phyloP scores from a whole-genome alignment of 495 filamentous ascomycete genomes.

The Cercophora scortea region DNA sequence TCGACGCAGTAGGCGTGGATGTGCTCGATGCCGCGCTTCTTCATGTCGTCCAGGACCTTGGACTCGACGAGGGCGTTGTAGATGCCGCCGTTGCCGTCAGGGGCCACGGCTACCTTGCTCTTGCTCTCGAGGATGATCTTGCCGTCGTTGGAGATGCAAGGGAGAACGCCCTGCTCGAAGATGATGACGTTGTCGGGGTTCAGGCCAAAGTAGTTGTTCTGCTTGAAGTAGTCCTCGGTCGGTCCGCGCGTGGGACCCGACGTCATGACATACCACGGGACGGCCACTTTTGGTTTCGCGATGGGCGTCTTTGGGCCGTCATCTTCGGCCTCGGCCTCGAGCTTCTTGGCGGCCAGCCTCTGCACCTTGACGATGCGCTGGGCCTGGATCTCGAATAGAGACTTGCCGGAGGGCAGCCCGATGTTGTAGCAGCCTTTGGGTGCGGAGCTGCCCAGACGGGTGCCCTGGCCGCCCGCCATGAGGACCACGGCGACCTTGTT shows the following conservation, averaged over 20 bases:
- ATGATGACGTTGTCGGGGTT: slow-evolving; percentile 77
- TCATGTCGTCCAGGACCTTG: slow-evolving; percentile 82
- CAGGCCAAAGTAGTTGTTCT: slow-evolving; percentile 86
- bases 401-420: slow-evolving; percentile 83
- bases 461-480: slow-evolving; percentile 96
- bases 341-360: slow-evolving; percentile 65
- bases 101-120: slow-evolving; percentile 87
- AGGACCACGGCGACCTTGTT: slow-evolving; percentile 93
- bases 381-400: slow-evolving; percentile 93
- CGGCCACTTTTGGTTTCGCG: slow-evolving; percentile 45
- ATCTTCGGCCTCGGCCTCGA: slow-evolving; percentile 30
- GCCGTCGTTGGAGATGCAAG: slow-evolving; percentile 94
- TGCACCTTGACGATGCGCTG: slow-evolving; percentile 90
- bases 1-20: slow-evolving; percentile 98
- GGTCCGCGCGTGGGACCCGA: slow-evolving; percentile 89
- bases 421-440: slow-evolving; percentile 98
- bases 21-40: slow-evolving; percentile 81
- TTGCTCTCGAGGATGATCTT: slow-evolving; percentile 94
- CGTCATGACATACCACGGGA: slow-evolving; percentile 99
- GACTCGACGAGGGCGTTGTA: slow-evolving; percentile 85
- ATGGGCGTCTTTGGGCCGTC: neutral
- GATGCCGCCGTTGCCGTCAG: slow-evolving; percentile 97
- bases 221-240: slow-evolving; percentile 86
- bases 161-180: slow-evolving; percentile 95
- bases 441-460: slow-evolving; percentile 84